Conservation (phyloP, 495 filamentous ascomycete species). For the Aspergillus wentii region DNA sequence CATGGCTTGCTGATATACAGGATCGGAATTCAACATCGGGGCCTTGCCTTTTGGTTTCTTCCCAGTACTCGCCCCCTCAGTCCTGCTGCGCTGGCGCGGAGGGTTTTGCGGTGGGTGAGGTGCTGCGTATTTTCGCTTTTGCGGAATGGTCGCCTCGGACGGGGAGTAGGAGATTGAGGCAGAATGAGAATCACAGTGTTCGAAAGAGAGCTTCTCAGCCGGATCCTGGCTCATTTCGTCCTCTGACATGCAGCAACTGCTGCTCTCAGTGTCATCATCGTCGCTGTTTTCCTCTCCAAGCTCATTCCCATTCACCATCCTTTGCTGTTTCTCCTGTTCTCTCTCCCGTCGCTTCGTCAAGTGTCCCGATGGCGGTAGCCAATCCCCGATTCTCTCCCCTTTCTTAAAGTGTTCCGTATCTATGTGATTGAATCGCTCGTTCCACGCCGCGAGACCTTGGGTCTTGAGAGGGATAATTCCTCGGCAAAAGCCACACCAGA, state of each 20-base stretch:
- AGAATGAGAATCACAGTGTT: neutral
- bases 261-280: slow-evolving; percentile 7
- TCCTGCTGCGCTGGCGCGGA: neutral
- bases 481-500: slow-evolving; percentile 90
- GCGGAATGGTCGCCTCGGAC: slow-evolving; percentile 3
- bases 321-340: slow-evolving; percentile 1
- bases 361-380: slow-evolving; percentile 26
- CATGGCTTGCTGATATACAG: too few relatives aligned
- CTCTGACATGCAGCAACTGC: slow-evolving; percentile 6
- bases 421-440: slow-evolving; percentile 84
- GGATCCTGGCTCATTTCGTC: slow-evolving; percentile 3
- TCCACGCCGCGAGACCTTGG: slow-evolving; percentile 54
- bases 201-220: neutral
- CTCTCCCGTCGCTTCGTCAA: slow-evolving; percentile 6
- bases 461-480: slow-evolving; percentile 51
- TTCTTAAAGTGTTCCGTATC: slow-evolving; percentile 67
- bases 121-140: slow-evolving; percentile 24
- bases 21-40: too few relatives aligned
- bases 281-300: slow-evolving; percentile 6
- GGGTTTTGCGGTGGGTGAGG: neutral
- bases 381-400: slow-evolving; percentile 42
- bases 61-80: slow-evolving; percentile 1
- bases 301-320: neutral
- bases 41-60: slow-evolving; percentile 8
- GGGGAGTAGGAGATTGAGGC: neutral